Base-by-base conservation (phyloP, 2,329 filamentous ascomycete species). In the Penicillium fuscoglaucum region DNA sequence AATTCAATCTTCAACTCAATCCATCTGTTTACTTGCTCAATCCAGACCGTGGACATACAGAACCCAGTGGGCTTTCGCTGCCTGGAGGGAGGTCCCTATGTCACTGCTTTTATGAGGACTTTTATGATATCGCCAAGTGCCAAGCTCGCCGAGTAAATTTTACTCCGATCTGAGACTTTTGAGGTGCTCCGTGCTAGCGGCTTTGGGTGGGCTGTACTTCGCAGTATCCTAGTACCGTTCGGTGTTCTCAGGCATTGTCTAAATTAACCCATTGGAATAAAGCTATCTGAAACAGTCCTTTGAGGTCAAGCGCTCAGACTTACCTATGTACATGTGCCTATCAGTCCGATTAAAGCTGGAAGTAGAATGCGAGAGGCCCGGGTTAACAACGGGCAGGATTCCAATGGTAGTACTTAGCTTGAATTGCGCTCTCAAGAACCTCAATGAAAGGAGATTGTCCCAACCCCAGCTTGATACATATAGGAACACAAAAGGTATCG, bases 1-100 rank as follows among this genome's bases (percentile, higher is more conserved):
- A 53, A 57, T 43, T 29, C 24, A 3, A 48, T 33, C n/a, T 47
- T 46, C 15, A 47, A 57, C 53, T 29, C 24, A 3, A 48, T 33
- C n/a, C 45, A 12, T 39, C 17, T 43, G 26, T 13, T 47, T 28
- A 4, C 6, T 19, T 12, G 15, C 4, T 17, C 8, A 17, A 28
- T 21, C 4, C 8, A 15, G 13, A 7, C 4, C 6, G 10, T 12
- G 6, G 28, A 28, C 44, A 33, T 45, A 13, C 9, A n/a, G 15
- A n/a, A n/a, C 15, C 9, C 3, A 26, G 8, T 5, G 2, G 9
- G 6, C 15, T 13, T 49, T 49, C 9, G 17, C 24, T 29, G 19
- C 29, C 19, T 26, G 9, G n/a, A 4, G 8, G 8, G 8, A 5
- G 15, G 12, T 35, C 9, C 9, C 8, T 26, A 37, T 37, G 5